Evolutionary conservation across 257 asterid species (phyloP), one percentile per base, ranked within the genome.

Genomic region (Hygrophila difformis): DNA sequence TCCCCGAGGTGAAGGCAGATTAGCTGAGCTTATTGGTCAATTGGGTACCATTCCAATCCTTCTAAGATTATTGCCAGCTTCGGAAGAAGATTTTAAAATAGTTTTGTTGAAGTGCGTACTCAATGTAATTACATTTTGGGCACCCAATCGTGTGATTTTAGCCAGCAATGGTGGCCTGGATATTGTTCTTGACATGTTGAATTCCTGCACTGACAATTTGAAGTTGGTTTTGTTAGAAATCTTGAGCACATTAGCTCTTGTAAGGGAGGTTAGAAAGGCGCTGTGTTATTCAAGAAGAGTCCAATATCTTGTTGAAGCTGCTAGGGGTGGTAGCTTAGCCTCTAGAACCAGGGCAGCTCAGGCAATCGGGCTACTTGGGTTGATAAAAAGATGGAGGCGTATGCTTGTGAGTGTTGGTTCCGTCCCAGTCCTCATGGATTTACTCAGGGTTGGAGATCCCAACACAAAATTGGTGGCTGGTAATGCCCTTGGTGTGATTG

Each of bases 301-400:
- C 39, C 17, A 52, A 51, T 59, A 52, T 67, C 82, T 81, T 24
- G 70, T 77, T 44, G 81, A 72, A 54, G 75, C 87, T 33, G 79
- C 71, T 33, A 47, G 63, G 26, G 18, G 38, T 54, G 93, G 93
- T 46, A 55, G 72, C 64, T 46, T 62, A 71, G 31, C 62, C 39
- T 81, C 93, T 46, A 74, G 87, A 63, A 66, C 79, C 29, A 49
- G 87, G 55, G 84, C 84, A 16, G 87, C 87, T 59, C 87, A 81
- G 51, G 81, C 77, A 28, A 67, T 77, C 21, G 87, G 84, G 44
- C 50, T 74, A 28, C 75, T 81, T 21, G 87, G 77, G 44, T 33
- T 74, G 69, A 68, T 59, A 12, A 74, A 67, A 68, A 59, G 69
- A 46, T 73, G 79, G 14, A 62, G 77, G 24, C 62, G 47, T 4